Evolutionary conservation across 2,329 filamentous ascomycete species (phyloP).

Genomic region (Rhexocercosporidium sp.): DNA sequence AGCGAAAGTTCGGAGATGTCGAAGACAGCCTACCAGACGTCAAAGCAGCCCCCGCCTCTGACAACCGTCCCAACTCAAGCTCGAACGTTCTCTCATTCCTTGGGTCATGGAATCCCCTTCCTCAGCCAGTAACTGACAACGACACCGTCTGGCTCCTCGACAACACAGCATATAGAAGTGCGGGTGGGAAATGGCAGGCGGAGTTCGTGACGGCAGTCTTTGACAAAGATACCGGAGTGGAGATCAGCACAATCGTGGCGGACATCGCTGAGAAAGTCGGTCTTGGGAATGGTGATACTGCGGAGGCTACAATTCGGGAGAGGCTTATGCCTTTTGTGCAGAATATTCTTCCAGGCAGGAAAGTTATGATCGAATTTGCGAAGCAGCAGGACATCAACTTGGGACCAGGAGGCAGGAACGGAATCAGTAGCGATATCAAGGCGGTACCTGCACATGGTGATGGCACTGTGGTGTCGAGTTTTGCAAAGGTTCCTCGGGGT

Average conservation of each 20-base stretch:
- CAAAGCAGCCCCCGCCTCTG: conserved; percentile 35
- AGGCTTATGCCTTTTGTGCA: conserved; percentile 80
- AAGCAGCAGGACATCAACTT: conserved; percentile 55
- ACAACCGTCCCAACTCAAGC: conserved; percentile 30
- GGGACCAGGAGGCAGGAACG: conserved; percentile 73
- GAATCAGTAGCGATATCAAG: conserved; percentile 70
- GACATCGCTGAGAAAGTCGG: conserved; percentile 72
- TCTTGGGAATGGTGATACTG: conserved; percentile 61
- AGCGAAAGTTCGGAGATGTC: conserved; percentile 54
- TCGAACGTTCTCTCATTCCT: conserved; percentile 55
- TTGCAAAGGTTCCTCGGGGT: conserved; percentile 56
- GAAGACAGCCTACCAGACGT: conserved; percentile 53
- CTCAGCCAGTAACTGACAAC: conserved; percentile 58
- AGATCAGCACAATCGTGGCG: conserved; percentile 71
- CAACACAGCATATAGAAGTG: conserved; percentile 77
- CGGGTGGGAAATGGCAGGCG: conserved; percentile 68
- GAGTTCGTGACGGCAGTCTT: conserved; percentile 88
- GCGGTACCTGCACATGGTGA: conserved; percentile 53
- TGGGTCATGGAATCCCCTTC: conserved; percentile 60
- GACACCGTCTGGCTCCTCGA: conserved; percentile 90
- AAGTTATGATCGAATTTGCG: conserved; percentile 67
- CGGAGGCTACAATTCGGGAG: conserved; percentile 64
- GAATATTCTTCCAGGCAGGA: conserved; percentile 72
- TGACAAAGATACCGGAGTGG: conserved; percentile 69
- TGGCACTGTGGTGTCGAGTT: conserved; percentile 52